Evolutionary conservation across 1,139 yeast genomes (phyloP).

Genomic region (Entelexis paramagnoliae): DNA sequence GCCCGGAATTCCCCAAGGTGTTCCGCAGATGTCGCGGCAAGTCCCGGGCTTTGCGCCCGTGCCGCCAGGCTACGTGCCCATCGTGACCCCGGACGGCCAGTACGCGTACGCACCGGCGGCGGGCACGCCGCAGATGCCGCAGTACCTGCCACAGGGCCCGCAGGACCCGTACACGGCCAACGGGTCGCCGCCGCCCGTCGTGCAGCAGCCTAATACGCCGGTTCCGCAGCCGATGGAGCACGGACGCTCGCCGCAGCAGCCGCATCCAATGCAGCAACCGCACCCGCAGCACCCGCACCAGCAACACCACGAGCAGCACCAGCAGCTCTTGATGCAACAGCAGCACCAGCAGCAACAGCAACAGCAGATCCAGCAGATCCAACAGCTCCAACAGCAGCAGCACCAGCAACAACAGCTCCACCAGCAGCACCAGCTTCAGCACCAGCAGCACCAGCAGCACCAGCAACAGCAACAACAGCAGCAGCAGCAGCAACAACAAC

Average conservation of each 20-base stretch:
- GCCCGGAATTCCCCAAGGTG: conserved; percentile 12
- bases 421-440: conserved; percentile 1
- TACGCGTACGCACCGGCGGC: conserved; percentile 6
- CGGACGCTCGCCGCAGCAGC: conserved; percentile 5
- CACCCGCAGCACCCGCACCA: conserved; percentile 8
- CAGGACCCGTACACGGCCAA: background rate
- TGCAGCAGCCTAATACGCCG: background rate
- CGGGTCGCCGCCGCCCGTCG: conserved; percentile 2
- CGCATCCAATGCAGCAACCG: conserved; percentile 6
- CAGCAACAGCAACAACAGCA: background rate
- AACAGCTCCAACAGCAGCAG: background rate
- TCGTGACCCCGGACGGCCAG: conserved; percentile 4
- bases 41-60: background rate
- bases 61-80: conserved; percentile 5
- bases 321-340: background rate
- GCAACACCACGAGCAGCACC: background rate
- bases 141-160: conserved; percentile 6
- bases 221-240: background rate
- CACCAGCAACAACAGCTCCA: background rate
- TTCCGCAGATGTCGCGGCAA: conserved; percentile 5
- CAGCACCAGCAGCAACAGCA: background rate
- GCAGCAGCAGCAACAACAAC: background rate
- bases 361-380: conserved; percentile 1
- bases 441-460: background rate
- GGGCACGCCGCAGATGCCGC: conserved; percentile 14